These are phyloP conservation scores for Colletotrichum truncatum DNA, from an alignment of 2,329 filamentous ascomycete genomes.

Conservation along the genomic window DNA sequence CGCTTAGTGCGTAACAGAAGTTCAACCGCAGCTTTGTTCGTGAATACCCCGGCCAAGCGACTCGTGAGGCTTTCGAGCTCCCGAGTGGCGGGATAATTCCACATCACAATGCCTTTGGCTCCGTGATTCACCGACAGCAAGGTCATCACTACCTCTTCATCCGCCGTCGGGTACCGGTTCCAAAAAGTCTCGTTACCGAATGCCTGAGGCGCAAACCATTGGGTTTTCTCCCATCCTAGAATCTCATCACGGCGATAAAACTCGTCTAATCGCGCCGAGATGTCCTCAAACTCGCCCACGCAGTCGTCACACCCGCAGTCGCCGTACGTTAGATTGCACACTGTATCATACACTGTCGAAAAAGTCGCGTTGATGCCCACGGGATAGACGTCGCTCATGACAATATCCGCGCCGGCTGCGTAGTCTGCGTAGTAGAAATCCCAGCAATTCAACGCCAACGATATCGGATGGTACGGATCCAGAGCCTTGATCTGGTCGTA, in stretches of 20 bases:
- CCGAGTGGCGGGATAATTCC: slow-evolving; percentile 53
- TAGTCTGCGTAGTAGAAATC: slow-evolving; percentile 69
- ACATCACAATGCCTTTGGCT: slow-evolving; percentile 52
- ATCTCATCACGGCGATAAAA: slow-evolving; percentile 47
- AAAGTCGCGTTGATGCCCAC: slow-evolving; percentile 64
- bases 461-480: slow-evolving; percentile 70
- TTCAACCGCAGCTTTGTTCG: slow-evolving; percentile 44
- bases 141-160: slow-evolving; percentile 55
- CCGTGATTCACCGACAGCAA: slow-evolving; percentile 55
- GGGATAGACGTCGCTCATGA: slow-evolving; percentile 70
- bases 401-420: slow-evolving; percentile 62
- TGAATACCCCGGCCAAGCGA: slow-evolving; percentile 48
- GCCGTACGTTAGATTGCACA: slow-evolving; percentile 67
- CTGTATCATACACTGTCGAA: slow-evolving; percentile 61
- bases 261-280: slow-evolving; percentile 51
- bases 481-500: slow-evolving; percentile 55
- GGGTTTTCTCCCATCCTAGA: slow-evolving; percentile 54
- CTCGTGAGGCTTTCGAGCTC: slow-evolving; percentile 48
- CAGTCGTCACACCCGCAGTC: slow-evolving; percentile 73
- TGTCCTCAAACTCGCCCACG: slow-evolving; percentile 60
- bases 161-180: slow-evolving; percentile 52
- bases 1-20: slow-evolving; percentile 37
- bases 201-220: slow-evolving; percentile 55
- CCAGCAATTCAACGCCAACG: slow-evolving; percentile 67
- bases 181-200: slow-evolving; percentile 59